Conservation (phyloP, 2,329 filamentous ascomycete genomes). For the Epichloe bromicola region DNA sequence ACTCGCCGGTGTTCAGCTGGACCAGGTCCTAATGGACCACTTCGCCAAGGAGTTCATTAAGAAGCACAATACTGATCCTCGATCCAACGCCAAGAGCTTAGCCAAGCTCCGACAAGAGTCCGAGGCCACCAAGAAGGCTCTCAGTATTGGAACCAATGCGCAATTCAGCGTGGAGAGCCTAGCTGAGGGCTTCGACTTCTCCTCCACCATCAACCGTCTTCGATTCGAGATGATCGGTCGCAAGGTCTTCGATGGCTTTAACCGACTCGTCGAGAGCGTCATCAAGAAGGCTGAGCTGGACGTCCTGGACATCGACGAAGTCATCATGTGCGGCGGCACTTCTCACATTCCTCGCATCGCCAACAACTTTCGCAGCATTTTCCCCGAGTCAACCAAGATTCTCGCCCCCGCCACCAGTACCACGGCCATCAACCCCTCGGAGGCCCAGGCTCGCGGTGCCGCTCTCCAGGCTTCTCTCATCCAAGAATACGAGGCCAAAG, state of each 20-base stretch:
- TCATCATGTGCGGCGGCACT: conserved; percentile 83
- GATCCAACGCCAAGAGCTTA: conserved; percentile 65
- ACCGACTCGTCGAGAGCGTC: conserved; percentile 67
- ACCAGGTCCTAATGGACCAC: conserved; percentile 86
- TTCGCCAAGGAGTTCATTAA: conserved; percentile 99
- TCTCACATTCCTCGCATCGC: conserved; percentile 92
- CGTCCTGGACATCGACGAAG: conserved; percentile 84
- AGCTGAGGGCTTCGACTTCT: conserved; percentile 80
- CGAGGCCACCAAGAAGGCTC: conserved; percentile 81
- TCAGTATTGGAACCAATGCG: conserved; percentile 78
- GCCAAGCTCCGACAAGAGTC: conserved; percentile 89
- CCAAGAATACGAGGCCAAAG: conserved; percentile 83
- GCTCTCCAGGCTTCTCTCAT: conserved; percentile 92
- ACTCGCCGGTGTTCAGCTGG: conserved; percentile 71
- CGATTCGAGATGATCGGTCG: conserved; percentile 81
- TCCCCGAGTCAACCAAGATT: conserved; percentile 67
- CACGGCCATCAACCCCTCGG: conserved; percentile 81
- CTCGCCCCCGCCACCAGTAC: conserved; percentile 70
- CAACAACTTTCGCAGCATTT: conserved; percentile 62
- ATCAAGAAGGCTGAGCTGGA: conserved; percentile 89
- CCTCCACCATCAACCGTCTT: conserved; percentile 80
- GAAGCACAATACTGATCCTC: conserved; percentile 84
- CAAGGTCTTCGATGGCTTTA: conserved; percentile 82
- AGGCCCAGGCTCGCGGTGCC: conserved; percentile 77
- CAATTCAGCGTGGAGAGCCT: conserved; percentile 89